Evolutionary conservation across 2,329 filamentous ascomycete genomes (phyloP), one percentile per base, ranked within the genome.

Genomic region (Rhinocladiella mackenziei): DNA sequence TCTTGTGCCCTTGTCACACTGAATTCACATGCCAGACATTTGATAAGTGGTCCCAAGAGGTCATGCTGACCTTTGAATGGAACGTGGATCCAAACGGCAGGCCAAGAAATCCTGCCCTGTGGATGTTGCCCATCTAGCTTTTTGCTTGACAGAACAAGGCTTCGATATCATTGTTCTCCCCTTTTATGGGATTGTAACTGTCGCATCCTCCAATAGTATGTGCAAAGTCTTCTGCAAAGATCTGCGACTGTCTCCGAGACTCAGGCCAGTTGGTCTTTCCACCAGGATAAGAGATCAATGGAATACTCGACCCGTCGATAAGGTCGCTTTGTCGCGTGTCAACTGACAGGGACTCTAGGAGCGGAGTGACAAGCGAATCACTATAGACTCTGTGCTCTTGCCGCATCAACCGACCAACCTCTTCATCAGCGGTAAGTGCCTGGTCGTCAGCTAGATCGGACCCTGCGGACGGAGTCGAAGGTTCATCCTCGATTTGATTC

Each of bases 151-250:
- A 53, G 37, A 53, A 53, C 13, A 52, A 37, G 6, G 45, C 46
- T 18, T 41, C 40, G 22, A 53, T 26, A 19, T 38, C 17, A 18
- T 17, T 18, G 18, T 18, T 39, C 20, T 23, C 34, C 13, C 20
- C 29, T 17, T 40, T 35, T 25, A 19, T 28, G 8, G 33, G 13
- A 13, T 40, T 22, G 34, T 45, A 45, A 23, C 15, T 31, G n/a
- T 29, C 19, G 19, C 49, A 51, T 7, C 49, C 41, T 14, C 44
- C 49, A 20, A 51, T 35, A 18, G 44, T 38, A 9, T 32, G 13
- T 10, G 50, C 45, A 33, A 53, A 53, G 9, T 53, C 50, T 33
- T 49, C 39, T 2, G 50, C 50, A 30, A 48, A 49, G 22, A 33
- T 40, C 37, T 20, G 46, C 28, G 10, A 18, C 18, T n/a, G 11